Conservation (phyloP, 768 basidiomycete species). For the Bullera alba region DNA sequence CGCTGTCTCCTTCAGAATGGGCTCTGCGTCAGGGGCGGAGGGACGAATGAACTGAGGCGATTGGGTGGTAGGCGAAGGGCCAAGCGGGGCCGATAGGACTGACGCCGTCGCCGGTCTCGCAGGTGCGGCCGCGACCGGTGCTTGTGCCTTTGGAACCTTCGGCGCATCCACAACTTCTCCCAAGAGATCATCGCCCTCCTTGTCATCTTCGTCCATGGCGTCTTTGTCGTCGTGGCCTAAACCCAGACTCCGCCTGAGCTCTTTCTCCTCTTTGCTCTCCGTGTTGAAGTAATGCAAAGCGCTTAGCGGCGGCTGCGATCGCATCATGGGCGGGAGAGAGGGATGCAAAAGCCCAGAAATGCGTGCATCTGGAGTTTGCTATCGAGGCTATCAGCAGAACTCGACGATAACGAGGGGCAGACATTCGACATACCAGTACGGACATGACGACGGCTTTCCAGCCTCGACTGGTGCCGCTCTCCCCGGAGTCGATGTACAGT, state of each 20-base stretch:
- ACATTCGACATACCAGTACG: conserved; percentile 26
- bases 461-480: conserved; percentile 24
- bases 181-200: no score
- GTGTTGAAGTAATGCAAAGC: conserved; percentile 32
- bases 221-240: conserved; percentile 4
- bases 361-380: background rate
- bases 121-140: no score
- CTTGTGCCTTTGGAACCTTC: no score
- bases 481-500: conserved; percentile 21
- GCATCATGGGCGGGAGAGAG: conserved; percentile 28
- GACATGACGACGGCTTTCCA: conserved; percentile 37
- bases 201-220: conserved; percentile 11
- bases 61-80: no score
- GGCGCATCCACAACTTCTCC: no score
- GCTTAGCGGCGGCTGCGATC: conserved; percentile 32
- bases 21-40: background rate
- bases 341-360: conserved; percentile 29
- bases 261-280: conserved; percentile 32
- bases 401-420: no score
- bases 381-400: background rate
- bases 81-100: no score
- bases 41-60: no score
- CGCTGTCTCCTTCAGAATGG: no score
- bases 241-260: conserved; percentile 27
- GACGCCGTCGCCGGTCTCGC: no score